A percentile compares a stretch with the other conserved stretches of the same genome.
Conservation (phyloP, 2,329 filamentous ascomycete species). For the Trichoderma sp. region DNA sequence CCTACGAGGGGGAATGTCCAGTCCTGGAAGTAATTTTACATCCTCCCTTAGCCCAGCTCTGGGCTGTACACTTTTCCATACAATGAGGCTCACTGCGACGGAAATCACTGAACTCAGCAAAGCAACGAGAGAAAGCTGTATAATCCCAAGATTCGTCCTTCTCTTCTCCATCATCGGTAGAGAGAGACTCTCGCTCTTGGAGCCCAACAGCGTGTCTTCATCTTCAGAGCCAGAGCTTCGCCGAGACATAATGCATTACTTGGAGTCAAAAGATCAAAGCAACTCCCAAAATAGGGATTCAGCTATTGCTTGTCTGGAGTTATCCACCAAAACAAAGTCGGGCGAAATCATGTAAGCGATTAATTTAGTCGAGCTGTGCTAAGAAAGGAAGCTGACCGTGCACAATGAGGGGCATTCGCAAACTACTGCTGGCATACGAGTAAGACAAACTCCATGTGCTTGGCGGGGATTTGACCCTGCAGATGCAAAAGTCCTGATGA, state of each 20-base stretch:
- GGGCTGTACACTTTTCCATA: neutral
- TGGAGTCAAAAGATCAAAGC: neutral
- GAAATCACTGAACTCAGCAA: conserved; percentile 3
- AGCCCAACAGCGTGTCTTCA: conserved; percentile 5
- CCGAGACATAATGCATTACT: conserved; percentile 8
- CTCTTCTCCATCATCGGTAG: neutral
- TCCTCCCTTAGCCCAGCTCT: neutral
- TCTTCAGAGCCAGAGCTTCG: conserved; percentile 9
- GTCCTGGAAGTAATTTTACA: neutral
- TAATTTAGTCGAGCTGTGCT: neutral
- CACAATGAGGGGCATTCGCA: neutral
- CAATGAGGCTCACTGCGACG: neutral
- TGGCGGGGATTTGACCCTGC: neutral
- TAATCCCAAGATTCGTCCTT: neutral
- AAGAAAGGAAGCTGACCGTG: neutral
- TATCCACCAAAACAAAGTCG: neutral
- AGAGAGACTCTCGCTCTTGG: conserved; percentile 1
- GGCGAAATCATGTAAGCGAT: neutral
- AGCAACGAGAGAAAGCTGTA: neutral
- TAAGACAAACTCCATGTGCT: neutral
- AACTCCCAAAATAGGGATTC: neutral
- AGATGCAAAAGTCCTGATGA: neutral
- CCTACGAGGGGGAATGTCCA: conserved; percentile 13
- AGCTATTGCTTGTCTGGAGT: neutral
- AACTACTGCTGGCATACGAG: neutral